Evolutionary conservation across 306 rosid species (phyloP), one percentile per base, ranked within the genome.

Genomic region (Bauhinia variegata): DNA sequence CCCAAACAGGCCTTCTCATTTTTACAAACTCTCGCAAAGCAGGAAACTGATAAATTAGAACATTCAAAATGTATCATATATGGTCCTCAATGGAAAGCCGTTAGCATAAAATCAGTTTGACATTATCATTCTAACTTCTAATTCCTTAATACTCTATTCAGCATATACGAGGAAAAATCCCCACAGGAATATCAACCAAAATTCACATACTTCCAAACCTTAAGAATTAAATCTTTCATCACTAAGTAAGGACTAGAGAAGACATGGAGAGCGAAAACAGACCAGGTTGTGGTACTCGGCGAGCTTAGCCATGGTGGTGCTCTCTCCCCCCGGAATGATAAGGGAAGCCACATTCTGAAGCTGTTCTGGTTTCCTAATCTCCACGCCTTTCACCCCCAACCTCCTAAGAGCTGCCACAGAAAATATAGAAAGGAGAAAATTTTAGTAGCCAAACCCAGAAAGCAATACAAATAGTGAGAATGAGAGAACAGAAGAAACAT

Each of bases 1-100:
- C 99, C 99, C 99, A 93, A 41, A 93, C 99, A 72, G 99, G 99
- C 84, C 84, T 93, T 73, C 97, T 97, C 85, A 82, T 62, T 75
- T 80, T 74, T 23, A 93, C 99, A 71, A 93, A 93, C 80, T 90
- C 97, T 23, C 97, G 82, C 75, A 93, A 63, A 1, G 96, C 84
- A 36, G 99, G 99, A 88, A 93, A 89, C 99, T 93, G 78, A 64
- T 32, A 38, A 67, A 76, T 54, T 6, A 47, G 62, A 48, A 41
- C 32, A 42, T 8, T 15, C 3, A 28, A 62, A 13, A 28, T 13
- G 34, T 6, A 13, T 66, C 9, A 37, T 7, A 47, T n/a, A n/a
- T 50, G 14, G 36, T 8, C n/a, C 19, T 23, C 64, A 58, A 47
- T 42, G 34, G 34, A 66, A 32, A 63, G 53, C 16, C 4, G 37